Base-by-base conservation (phyloP, 2,329 filamentous ascomycete genomes). In the Cladosporium oxysporum region DNA sequence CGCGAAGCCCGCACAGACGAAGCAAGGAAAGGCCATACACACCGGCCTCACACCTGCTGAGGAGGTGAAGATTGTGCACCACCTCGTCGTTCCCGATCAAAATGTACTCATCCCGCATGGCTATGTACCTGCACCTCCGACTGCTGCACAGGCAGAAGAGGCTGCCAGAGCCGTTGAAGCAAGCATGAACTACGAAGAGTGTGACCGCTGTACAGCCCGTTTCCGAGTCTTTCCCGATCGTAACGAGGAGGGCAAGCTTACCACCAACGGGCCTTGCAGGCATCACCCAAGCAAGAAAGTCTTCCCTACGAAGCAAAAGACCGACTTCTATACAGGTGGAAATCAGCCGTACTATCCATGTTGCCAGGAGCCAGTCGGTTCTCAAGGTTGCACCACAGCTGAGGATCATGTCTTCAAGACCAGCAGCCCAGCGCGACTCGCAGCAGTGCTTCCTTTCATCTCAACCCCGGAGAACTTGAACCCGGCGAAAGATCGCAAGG, bases 201-300 rank as follows among this genome's bases (percentile, higher is more conserved):
- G 95, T 73, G 93, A 97, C 73, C 89, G 95, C 23, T 99, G 95
- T 78, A 84, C 84, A 50, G 88, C 88, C 37, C 88, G 94, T 26
- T 99, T 99, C 74, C 92, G 97, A 74, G 92, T 97, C 3, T 98
- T 96, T 70, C 92, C 93, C 0, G 92, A 93, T 3, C 88, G 94
- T 50, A 87, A 93, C 63, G 86, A 89, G 66, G 85, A 89, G 71
- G 95, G 96, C 55, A 89, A 90, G 2, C 84, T 97, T 18, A 86
- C 91, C 0, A 90, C 88, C 0, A 91, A 91, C 28, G 93, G 93
- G 0, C 80, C 82, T 41, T 99, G 96, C 79, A 88, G 82, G 0
- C 89, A 94, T 77, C 95, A 99, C 76, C 92, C 89, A 73, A 92
- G 90, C 11, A 91, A 88, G 76, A 80, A 84, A 1, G 86, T 90